Conservation (phyloP, 2,329 filamentous ascomycete species). For the Leptoxyphium fumago region DNA sequence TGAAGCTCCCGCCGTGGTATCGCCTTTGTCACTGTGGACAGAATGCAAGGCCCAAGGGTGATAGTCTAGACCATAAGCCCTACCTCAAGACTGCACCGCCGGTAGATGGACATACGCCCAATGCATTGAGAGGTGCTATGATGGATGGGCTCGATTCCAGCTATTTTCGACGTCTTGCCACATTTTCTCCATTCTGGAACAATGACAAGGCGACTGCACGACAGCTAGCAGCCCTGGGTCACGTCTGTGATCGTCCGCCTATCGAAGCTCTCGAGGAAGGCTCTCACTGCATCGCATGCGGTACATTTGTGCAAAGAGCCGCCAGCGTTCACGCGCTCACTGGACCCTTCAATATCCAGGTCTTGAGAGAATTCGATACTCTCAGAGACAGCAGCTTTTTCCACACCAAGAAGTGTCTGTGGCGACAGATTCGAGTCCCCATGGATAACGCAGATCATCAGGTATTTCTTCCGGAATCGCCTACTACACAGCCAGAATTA, state of each 20-base stretch:
- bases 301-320: slow-evolving; percentile 13
- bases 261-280: slow-evolving; percentile 18
- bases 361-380: too few species aligned
- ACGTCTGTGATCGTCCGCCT: slow-evolving; percentile 17
- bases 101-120: too few species aligned
- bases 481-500: background rate
- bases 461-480: background rate
- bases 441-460: slow-evolving; percentile 7
- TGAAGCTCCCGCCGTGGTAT: too few species aligned
- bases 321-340: slow-evolving; percentile 12
- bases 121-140: too few species aligned
- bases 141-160: too few species aligned
- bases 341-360: background rate
- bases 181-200: slow-evolving; percentile 13
- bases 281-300: slow-evolving; percentile 15
- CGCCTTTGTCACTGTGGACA: too few species aligned
- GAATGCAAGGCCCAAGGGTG: too few species aligned
- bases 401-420: slow-evolving; percentile 12
- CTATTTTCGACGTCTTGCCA: slow-evolving; percentile 2
- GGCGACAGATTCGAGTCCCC: slow-evolving; percentile 14
- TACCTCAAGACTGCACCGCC: too few species aligned
- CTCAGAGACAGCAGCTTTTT: slow-evolving; percentile 5
- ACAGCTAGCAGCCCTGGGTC: slow-evolving; percentile 17
- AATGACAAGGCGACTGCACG: slow-evolving; percentile 11
- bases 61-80: too few species aligned